A percentile compares a stretch with the other conserved stretches of the same genome.
phyloP scores from a whole-genome alignment of 805 yeast genomes.

The Osmozyma mogii region DNA sequence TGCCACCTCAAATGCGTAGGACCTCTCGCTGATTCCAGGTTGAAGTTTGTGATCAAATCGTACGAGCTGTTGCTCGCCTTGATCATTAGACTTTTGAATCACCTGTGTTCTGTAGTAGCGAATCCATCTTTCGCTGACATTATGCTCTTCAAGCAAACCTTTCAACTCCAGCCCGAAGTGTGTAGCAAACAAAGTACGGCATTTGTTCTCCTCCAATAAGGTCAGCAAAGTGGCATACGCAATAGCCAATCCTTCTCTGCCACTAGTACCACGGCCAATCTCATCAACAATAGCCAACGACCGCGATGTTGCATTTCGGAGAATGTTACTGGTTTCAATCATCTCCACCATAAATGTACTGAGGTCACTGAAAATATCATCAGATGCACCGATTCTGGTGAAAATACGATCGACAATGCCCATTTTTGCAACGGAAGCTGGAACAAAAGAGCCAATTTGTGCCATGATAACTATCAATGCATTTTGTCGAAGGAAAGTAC shows the following conservation, averaged over 20 bases:
- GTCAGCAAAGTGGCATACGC: slow-evolving; percentile 69
- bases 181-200: slow-evolving; percentile 82
- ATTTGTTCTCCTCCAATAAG: slow-evolving; percentile 44
- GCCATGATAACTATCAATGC: slow-evolving; percentile 43
- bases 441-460: slow-evolving; percentile 49
- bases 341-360: slow-evolving; percentile 49
- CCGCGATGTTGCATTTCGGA: slow-evolving; percentile 25
- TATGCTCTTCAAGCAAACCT: slow-evolving; percentile 25
- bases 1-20: slow-evolving; percentile 75
- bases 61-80: slow-evolving; percentile 15
- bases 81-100: slow-evolving; percentile 11
- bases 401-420: slow-evolving; percentile 42
- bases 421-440: slow-evolving; percentile 38
- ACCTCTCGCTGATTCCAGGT: slow-evolving; percentile 63
- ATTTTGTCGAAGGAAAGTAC: slow-evolving; percentile 40
- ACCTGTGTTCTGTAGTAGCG: slow-evolving; percentile 28
- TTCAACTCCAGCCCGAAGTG: slow-evolving; percentile 51
- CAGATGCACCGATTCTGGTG: slow-evolving; percentile 37
- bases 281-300: slow-evolving; percentile 24
- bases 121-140: slow-evolving; percentile 18
- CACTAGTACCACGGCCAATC: slow-evolving; percentile 48
- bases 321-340: slow-evolving; percentile 32
- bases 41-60: slow-evolving; percentile 49
- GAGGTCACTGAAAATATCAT: slow-evolving; percentile 20
- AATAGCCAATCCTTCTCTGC: slow-evolving; percentile 75